Evolutionary conservation across 148 eudicot species (phyloP).

Genomic region (Cornus controversa): DNA sequence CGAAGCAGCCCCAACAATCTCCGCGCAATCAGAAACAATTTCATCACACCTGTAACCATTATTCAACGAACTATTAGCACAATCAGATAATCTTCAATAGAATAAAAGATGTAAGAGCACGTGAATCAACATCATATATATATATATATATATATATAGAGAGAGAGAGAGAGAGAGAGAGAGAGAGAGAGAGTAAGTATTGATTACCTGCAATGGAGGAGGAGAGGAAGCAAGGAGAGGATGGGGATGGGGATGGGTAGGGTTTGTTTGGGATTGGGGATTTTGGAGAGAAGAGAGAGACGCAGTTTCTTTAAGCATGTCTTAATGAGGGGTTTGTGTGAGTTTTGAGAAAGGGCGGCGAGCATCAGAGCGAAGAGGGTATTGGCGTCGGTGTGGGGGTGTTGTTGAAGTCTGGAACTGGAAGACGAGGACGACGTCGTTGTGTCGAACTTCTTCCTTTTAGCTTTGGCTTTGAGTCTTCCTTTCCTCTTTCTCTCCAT

Average conservation of each 20-base stretch:
- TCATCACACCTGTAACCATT: conserved; percentile 29
- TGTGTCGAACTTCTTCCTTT: neutral
- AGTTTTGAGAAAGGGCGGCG: conserved; percentile 22
- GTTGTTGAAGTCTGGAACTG: neutral
- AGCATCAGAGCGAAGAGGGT: conserved; percentile 25
- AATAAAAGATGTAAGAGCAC: neutral
- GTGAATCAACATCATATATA: neutral
- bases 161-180: too few relatives aligned
- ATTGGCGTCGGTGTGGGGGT: neutral
- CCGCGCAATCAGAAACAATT: conserved; percentile 27
- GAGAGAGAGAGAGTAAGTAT: too few relatives aligned
- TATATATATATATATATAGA: neutral
- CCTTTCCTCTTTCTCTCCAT: neutral
- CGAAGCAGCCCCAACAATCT: conserved; percentile 45
- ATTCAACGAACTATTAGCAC: neutral
- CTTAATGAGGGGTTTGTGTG: conserved; percentile 17
- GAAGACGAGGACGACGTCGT: neutral
- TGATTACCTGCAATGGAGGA: conserved; percentile 20
- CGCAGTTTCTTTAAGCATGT: conserved; percentile 7
- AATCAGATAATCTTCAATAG: neutral
- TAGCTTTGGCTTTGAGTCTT: neutral
- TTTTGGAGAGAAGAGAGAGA: conserved; percentile 14
- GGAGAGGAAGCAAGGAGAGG: neutral
- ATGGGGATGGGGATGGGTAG: conserved; percentile 13
- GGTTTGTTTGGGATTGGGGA: neutral